Evolutionary conservation across 441 rosid genomes (phyloP).

Genomic region (Pelargonium fulgidum): DNA sequence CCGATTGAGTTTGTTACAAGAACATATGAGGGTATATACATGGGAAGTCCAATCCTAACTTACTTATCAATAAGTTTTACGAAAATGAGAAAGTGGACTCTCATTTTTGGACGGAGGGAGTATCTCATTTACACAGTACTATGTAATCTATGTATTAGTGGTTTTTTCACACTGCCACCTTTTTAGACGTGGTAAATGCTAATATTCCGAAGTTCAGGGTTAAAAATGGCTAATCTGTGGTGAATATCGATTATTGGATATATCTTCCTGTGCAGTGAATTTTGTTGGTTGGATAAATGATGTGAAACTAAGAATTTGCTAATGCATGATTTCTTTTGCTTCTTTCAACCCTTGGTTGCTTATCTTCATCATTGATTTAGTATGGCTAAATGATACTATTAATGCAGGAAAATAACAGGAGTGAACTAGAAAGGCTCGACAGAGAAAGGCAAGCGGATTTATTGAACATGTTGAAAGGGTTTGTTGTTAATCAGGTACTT

Average conservation of each 20-base stretch:
- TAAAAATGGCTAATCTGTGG: neutral
- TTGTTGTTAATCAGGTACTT: constrained; percentile 78
- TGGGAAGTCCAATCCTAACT: too few relatives aligned
- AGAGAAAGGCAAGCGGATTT: constrained; percentile 73
- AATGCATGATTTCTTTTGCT: neutral
- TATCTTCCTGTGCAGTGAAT: neutral
- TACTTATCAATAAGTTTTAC: too few relatives aligned
- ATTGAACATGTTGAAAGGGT: constrained; percentile 81
- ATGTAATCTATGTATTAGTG: neutral
- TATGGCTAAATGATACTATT: constrained; percentile 22
- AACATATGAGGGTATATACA: too few relatives aligned
- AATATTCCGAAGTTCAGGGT: neutral
- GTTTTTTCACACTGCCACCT: neutral
- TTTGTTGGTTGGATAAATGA: neutral
- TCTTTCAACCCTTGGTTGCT: neutral
- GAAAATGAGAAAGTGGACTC: too few relatives aligned
- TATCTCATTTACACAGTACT: neutral
- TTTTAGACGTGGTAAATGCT: neutral
- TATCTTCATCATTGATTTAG: constrained; percentile 11
- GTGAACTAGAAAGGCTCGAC: constrained; percentile 79
- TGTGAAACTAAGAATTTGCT: neutral
- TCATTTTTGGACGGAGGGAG: too few relatives aligned
- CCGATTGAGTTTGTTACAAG: too few relatives aligned
- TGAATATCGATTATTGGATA: neutral
- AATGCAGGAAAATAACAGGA: constrained; percentile 71